Evolutionary conservation across 345 rosid species (phyloP), one percentile per base, ranked within the genome.

Genomic region (Nasturtium officinale): DNA sequence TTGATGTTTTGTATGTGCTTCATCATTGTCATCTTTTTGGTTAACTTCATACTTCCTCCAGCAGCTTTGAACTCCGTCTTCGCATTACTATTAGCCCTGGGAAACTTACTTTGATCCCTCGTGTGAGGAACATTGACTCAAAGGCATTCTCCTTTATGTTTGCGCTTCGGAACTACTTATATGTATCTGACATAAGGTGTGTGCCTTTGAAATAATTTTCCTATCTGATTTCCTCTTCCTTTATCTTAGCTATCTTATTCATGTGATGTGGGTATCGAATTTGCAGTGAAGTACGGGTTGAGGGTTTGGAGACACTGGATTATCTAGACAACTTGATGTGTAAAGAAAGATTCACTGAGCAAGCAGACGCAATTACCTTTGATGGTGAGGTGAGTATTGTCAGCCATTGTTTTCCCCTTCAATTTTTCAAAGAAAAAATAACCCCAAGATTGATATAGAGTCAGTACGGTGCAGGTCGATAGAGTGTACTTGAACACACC

Each of bases 291-390:
- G 97, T 94, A 40, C 91, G 98, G 2, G 87, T 94, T 23, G 98
- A 94, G 79, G 98, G 98, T 55, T 79, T 94, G 90, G 98, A 94
- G 91, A 94, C 98, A 2, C 95, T 94, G 23, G 96, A 94, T 83
- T 94, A 85, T 78, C 83, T 94, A 32, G 98, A 94, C 72, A 87
- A 88, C 84, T 77, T 89, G 69, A 82, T 68, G 83, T 29, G 51
- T 40, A 84, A 72, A 81, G 86, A 91, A 78, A 85, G 97, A 75
- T 87, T 75, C 85, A 94, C 98, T 0, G 98, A 94, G 85, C 98
- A 94, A 82, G 97, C 95, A 46, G 97, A 94, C 81, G 97, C 98
- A 62, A 88, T 94, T 45, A 94, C 97, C 53, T 94, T 94, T 47
- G 98, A 94, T 25, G 88, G 88, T 26, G 92, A 94, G 96, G 98